Evolutionary conservation across 768 basidiomycete genomes (phyloP).

Genomic region (Leccinum uliginosum): DNA sequence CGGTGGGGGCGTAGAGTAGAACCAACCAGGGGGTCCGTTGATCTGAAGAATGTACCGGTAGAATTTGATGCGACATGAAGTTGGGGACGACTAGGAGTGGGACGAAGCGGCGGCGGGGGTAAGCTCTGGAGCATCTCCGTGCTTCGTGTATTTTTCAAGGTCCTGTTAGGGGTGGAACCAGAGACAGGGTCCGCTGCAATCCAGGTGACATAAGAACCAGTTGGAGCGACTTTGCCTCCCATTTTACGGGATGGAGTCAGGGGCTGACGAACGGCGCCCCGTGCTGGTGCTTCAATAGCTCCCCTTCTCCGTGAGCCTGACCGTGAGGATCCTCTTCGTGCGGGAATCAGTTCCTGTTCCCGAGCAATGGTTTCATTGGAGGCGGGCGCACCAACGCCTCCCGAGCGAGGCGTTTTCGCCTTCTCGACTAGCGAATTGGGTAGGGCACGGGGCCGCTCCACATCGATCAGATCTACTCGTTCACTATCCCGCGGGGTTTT

Average conservation of each 20-base stretch:
- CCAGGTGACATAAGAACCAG: slow-evolving; percentile 17
- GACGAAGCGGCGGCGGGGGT: slow-evolving; percentile 19
- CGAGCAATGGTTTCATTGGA: slow-evolving; percentile 20
- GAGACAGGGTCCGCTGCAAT: slow-evolving; percentile 32
- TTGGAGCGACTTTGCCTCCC: slow-evolving; percentile 27
- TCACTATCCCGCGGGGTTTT: slow-evolving; percentile 21
- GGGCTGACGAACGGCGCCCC: slow-evolving; percentile 11
- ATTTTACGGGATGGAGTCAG: slow-evolving; percentile 8
- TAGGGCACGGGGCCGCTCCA: slow-evolving; percentile 17
- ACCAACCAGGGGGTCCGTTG: slow-evolving; percentile 15
- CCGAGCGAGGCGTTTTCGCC: slow-evolving; percentile 11
- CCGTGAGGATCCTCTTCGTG: slow-evolving; percentile 12
- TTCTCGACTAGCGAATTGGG: slow-evolving; percentile 16
- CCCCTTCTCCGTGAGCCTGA: slow-evolving; percentile 19
- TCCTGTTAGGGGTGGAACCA: slow-evolving; percentile 30
- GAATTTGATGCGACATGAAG: slow-evolving; percentile 22
- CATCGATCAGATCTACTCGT: slow-evolving; percentile 18
- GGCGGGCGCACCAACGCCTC: slow-evolving; percentile 11
- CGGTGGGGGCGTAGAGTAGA: slow-evolving; percentile 23
- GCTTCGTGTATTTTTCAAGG: slow-evolving; percentile 27
- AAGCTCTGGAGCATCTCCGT: slow-evolving; percentile 25
- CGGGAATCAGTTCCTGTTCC: slow-evolving; percentile 16
- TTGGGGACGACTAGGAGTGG: slow-evolving; percentile 29
- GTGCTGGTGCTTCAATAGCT: background rate
- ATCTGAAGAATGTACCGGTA: slow-evolving; percentile 8